Evolutionary conservation across 2,329 filamentous ascomycete species (phyloP).

Genomic region (Fusarium brevicatenulatum): DNA sequence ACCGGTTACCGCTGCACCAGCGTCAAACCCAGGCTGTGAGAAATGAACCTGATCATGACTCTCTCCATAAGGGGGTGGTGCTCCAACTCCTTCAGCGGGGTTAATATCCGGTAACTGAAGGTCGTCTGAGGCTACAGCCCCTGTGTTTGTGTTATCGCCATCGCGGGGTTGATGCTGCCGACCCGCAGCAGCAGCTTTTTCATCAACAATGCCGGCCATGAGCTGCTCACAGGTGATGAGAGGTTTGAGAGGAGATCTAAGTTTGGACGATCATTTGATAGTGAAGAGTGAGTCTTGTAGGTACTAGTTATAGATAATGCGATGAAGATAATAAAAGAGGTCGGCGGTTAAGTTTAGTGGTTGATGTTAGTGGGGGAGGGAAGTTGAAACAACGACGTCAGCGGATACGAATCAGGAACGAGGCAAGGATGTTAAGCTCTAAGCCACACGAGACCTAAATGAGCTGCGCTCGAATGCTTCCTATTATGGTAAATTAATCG

Average conservation of each 20-base stretch:
- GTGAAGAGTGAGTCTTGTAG: not conserved
- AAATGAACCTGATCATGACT: constrained; percentile 66
- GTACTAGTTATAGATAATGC: constrained; percentile 2
- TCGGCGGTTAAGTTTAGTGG: not conserved
- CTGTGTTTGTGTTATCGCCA: constrained; percentile 31
- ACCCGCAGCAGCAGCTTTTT: constrained; percentile 40
- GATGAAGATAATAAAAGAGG: not conserved
- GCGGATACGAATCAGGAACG: constrained; percentile 25
- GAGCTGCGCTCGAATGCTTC: not conserved
- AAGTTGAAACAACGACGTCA: constrained; percentile 30
- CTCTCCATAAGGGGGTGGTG: constrained; percentile 69
- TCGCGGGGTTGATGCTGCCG: constrained; percentile 31
- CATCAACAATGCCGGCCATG: constrained; percentile 46
- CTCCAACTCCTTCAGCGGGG: constrained; percentile 51
- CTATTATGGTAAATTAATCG: not conserved
- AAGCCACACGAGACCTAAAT: constrained; percentile 10
- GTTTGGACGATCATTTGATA: not conserved
- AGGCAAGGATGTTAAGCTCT: constrained; percentile 1
- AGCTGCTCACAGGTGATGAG: not conserved
- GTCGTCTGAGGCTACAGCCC: constrained; percentile 52
- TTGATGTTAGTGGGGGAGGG: constrained; percentile 14
- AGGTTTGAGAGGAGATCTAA: not conserved
- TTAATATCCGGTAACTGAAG: constrained; percentile 56
- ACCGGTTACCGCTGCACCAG: constrained; percentile 69
- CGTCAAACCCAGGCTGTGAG: constrained; percentile 70